Evolutionary conservation across 2,329 filamentous ascomycete species (phyloP).

Genomic region (Fusarium pilosicola): DNA sequence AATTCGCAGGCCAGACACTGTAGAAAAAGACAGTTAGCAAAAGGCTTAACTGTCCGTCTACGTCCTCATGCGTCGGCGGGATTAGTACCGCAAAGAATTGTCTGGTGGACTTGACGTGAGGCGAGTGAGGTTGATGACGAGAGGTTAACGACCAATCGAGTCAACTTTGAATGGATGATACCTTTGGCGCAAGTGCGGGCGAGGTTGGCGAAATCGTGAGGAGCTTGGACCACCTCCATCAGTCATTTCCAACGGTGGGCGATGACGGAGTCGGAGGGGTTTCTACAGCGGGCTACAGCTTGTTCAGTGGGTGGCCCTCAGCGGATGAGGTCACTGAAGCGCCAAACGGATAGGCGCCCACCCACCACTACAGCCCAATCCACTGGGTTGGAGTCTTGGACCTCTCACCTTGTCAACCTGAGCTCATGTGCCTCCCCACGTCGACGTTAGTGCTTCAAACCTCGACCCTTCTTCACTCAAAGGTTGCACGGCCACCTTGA

Average conservation of each 20-base stretch:
- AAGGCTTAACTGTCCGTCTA: constrained; percentile 37
- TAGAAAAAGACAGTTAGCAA: constrained; percentile 28
- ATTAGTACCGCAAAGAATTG: constrained; percentile 12
- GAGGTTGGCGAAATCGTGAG: constrained; percentile 42
- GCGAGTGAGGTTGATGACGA: constrained; percentile 36
- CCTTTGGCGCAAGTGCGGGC: constrained; percentile 28
- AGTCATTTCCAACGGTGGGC: constrained; percentile 18
- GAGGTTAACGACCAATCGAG: constrained; percentile 38
- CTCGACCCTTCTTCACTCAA: constrained; percentile 16
- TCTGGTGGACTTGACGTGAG: constrained; percentile 5
- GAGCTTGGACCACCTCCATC: constrained; percentile 44
- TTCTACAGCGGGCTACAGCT: constrained; percentile 20
- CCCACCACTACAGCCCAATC: constrained; percentile 14
- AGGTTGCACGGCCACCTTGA: constrained; percentile 30
- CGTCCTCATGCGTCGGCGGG: constrained; percentile 38
- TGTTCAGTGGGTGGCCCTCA: constrained; percentile 32
- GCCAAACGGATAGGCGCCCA: constrained; percentile 7
- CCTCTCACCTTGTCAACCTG: constrained; percentile 11
- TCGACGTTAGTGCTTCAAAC: constrained; percentile 26
- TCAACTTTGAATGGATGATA: constrained; percentile 39
- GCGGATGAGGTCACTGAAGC: constrained; percentile 42
- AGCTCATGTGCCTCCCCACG: constrained; percentile 20
- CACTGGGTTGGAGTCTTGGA: neutral
- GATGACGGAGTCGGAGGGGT: constrained; percentile 21
- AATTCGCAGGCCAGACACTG: constrained; percentile 8